phyloP scores from a whole-genome alignment of 2,329 filamentous ascomycete genomes.

The Fusarium acutatum region DNA sequence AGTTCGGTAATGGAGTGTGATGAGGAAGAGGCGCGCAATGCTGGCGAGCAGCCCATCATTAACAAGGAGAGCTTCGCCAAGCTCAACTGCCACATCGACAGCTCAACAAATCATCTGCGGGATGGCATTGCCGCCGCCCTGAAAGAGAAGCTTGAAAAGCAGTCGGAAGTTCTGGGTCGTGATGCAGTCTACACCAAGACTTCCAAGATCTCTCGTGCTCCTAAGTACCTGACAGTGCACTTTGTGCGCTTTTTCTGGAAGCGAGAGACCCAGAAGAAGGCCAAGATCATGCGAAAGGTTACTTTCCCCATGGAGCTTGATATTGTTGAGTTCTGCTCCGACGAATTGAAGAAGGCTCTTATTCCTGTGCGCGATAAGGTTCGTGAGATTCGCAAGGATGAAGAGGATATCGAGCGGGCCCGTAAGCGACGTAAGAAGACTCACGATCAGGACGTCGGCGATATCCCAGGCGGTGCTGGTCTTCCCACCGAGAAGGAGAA shows the following conservation, averaged over 20 bases:
- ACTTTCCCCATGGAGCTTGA: slow-evolving; percentile 95
- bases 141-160: slow-evolving; percentile 91
- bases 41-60: slow-evolving; percentile 73
- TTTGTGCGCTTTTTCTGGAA: slow-evolving; percentile 99
- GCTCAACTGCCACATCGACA: slow-evolving; percentile 94
- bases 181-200: slow-evolving; percentile 89
- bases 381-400: slow-evolving; percentile 92
- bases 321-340: slow-evolving; percentile 93
- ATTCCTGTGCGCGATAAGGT: slow-evolving; percentile 96
- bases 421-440: slow-evolving; percentile 87
- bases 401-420: slow-evolving; percentile 89
- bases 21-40: slow-evolving; percentile 78
- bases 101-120: slow-evolving; percentile 85
- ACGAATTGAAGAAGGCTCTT: slow-evolving; percentile 82
- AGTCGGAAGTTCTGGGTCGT: slow-evolving; percentile 77
- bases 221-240: slow-evolving; percentile 95
- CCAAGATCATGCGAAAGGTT: slow-evolving; percentile 99
- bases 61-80: slow-evolving; percentile 84
- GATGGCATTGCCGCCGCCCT: slow-evolving; percentile 87
- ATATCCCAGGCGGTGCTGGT: slow-evolving; percentile 57
- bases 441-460: slow-evolving; percentile 56
- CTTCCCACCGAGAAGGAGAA: slow-evolving; percentile 61
- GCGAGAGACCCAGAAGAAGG: slow-evolving; percentile 93
- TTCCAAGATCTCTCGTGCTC: slow-evolving; percentile 87
- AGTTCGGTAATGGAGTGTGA: slow-evolving; percentile 83